Evolutionary conservation across 1,284 basidiomycete species (phyloP).

Genomic region (Sporisorium scitamineum): DNA sequence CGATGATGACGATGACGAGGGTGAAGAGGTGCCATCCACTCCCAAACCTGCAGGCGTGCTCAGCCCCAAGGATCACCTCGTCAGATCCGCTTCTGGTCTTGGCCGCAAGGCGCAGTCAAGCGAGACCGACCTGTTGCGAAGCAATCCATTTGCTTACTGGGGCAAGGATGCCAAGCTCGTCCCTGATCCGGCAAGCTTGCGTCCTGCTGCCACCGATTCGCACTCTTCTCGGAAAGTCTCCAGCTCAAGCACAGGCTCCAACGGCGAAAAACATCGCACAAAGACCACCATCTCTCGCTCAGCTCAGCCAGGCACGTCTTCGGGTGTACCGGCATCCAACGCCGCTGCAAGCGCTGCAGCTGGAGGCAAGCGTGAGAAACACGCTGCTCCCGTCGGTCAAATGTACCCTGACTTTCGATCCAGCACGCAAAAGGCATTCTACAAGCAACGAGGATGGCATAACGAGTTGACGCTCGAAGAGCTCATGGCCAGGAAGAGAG

Average conservation of each 20-base stretch:
- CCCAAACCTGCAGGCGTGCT: conserved; percentile 51
- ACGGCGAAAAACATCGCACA: conserved; percentile 29
- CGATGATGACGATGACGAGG: conserved; percentile 70
- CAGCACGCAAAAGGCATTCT: conserved; percentile 25
- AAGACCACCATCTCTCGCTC: conserved; percentile 49
- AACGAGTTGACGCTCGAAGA: conserved; percentile 60
- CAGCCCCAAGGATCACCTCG: conserved; percentile 40
- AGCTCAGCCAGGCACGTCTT: conserved; percentile 16
- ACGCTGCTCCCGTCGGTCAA: conserved; percentile 53
- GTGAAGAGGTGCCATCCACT: conserved; percentile 35
- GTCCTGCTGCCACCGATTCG: conserved; percentile 11
- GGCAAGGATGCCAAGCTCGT: conserved; percentile 45
- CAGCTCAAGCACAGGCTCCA: conserved; percentile 18
- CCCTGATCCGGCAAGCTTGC: conserved; percentile 31
- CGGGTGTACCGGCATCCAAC: conserved; percentile 12
- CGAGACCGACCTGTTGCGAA: conserved; percentile 61
- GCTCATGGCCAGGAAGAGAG: conserved; percentile 38
- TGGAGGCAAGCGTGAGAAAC: conserved; percentile 48
- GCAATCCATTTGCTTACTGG: conserved; percentile 63
- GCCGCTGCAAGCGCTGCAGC: conserved; percentile 13
- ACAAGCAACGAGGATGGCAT: conserved; percentile 44
- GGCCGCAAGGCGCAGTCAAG: conserved; percentile 37
- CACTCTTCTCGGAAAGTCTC: conserved; percentile 22
- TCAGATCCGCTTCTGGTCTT: conserved; percentile 18
- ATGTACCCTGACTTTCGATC: conserved; percentile 57